phyloP scores from a whole-genome alignment of 2,329 filamentous ascomycete species.

The Pseudogymnoascus sp. region DNA sequence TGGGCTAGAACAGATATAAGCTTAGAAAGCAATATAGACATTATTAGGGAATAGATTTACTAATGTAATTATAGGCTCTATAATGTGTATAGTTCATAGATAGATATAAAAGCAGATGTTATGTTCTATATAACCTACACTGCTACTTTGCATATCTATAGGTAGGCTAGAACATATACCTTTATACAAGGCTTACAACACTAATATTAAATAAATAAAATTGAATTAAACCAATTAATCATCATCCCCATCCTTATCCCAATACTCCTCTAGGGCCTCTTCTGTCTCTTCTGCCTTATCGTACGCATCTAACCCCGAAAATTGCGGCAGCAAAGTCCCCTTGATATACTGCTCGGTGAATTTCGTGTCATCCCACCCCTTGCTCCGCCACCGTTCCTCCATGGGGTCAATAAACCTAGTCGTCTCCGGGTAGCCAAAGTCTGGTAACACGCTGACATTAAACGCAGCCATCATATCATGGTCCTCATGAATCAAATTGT shows the following conservation, averaged over 20 bases:
- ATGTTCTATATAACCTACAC: too few relatives aligned
- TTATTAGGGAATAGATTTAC: too few relatives aligned
- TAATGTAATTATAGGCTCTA: too few relatives aligned
- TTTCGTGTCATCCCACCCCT: neutral
- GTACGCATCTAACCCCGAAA: neutral
- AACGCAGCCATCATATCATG: slow-evolving; percentile 29
- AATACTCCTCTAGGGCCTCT: slow-evolving; percentile 4
- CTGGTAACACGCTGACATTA: slow-evolving; percentile 20
- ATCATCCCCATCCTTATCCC: neutral
- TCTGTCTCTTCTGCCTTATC: neutral
- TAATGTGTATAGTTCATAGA: too few relatives aligned
- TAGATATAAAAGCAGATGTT: too few relatives aligned
- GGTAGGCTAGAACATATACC: too few relatives aligned
- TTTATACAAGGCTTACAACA: neutral
- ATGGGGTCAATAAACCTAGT: slow-evolving; percentile 19
- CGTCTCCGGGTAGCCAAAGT: slow-evolving; percentile 16
- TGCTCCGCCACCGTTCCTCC: slow-evolving; percentile 11
- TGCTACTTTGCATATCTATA: too few relatives aligned
- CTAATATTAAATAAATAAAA: too few relatives aligned
- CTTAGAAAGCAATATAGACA: too few relatives aligned
- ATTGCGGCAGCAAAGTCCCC: too few relatives aligned
- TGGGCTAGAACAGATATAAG: too few relatives aligned
- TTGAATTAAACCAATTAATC: too few relatives aligned
- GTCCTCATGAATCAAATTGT: slow-evolving; percentile 29
- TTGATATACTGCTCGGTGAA: neutral